Base-by-base conservation (phyloP, 192 early-diverging fungal species). In the Linnemannia hyalina region DNA sequence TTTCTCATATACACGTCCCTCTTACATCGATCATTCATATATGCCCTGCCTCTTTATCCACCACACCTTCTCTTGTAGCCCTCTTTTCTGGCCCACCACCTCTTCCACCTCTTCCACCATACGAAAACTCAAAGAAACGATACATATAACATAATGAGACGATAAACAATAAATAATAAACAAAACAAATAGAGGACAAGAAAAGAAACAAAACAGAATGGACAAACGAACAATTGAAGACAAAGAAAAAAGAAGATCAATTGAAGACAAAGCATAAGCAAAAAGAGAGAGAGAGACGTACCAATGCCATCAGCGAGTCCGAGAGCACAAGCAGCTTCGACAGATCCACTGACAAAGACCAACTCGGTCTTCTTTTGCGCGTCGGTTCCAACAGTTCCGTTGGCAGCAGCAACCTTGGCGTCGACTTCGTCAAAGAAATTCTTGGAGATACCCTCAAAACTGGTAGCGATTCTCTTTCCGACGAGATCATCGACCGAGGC, bases 231-330 rank as follows among this genome's bases (percentile, higher is more conserved):
- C 32, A 32, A 1, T 22, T 36, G 20, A 22, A 13, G 4, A 49
- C 44, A 52, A 52, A 5, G 3, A 1, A 52, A 16, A 18, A 18
- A 52, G 18, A 22, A 5, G 18, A 52, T 52, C 49, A 20, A 18
- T 32, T 36, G 20, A 22, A 15, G 4, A 49, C 13, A 52, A 52
- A 5, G 0, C 0, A 52, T 26, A 77, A 26, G 47, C 47, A 38
- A 16, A 18, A 18, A 52, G 18, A 22, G 3, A 20, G 16, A 18
- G 44, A 87, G 55, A 65, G 32, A 75, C 26, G 52, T 92, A 94
- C 94, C 96, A 76, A 99, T 99, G 7, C 94, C 98, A 88, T 99
- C 98, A 29, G 98, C 98, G 26, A 99, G 92, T 23, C 98, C 98
- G 65, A 99, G 88, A 2, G 96, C 97, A 80, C 98, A 99, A 1